Base-by-base conservation (phyloP, 257 asterid genomes). In the Solanum chiquidenum region DNA sequence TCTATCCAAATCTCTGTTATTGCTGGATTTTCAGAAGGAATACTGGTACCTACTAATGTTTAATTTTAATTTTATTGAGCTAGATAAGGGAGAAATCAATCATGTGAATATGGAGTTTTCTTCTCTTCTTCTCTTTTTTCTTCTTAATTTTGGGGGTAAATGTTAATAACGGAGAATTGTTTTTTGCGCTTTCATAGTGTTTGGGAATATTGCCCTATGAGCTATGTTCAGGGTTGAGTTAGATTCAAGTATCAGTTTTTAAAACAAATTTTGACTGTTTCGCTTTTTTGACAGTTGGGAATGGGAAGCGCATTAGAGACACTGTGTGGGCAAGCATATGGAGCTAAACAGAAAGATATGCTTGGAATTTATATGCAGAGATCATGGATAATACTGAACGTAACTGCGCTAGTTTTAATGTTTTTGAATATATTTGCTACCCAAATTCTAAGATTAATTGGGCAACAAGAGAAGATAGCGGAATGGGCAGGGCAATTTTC, bases 271-370 rank as follows among this genome's bases (percentile, higher is more conserved):
- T 16, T n/a, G 9, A 60, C 68, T 21, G 29, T 60, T 52, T 62
- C n/a, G 1, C 33, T 62, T 64, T 64, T 25, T 5, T 12, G 31
- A 72, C 85, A 88, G 89, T 27, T 84, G 68, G 90, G 90, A 20
- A 84, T 88, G 88, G 88, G 88, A 73, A 88, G 90, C 21, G 90
- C 86, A 55, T 25, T 88, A 23, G 88, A 84, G 85, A 88, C 88
- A 14, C 86, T 88, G 12, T 88, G 90, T 64, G 90, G 90, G 4
- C 90, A 88, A 74, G 88, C 87, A 35, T 84, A n/a, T 64, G 90
- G 90, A 23, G 90, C 90, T 9, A 62, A 62, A 74, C 85, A 85
- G 5, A 27, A 27, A 18, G 69, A 84, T 13, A 84, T 88, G 85
- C 33, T 88, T 5, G 88, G 90, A 7, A 42, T 88, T 37, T 88